phyloP scores from a whole-genome alignment of 768 basidiomycete species.

The Mycena floridula region DNA sequence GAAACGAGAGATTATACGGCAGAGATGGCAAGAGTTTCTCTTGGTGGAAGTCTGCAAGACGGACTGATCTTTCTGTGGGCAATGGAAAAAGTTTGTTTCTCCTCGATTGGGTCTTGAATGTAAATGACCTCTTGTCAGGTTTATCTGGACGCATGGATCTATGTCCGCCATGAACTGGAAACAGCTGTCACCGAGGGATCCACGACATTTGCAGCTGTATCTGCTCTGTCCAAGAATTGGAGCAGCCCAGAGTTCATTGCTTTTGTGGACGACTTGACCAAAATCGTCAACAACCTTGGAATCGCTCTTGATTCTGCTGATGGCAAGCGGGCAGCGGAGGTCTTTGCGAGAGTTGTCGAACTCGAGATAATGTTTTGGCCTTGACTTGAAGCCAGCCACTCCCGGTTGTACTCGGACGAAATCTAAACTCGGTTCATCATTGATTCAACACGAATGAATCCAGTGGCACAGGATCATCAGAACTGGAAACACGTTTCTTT shows the following conservation, averaged over 20 bases:
- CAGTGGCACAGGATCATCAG: too few relatives aligned
- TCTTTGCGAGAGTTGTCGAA: constrained; percentile 55
- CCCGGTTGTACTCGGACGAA: too few relatives aligned
- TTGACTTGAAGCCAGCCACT: too few relatives aligned
- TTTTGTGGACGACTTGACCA: constrained; percentile 46
- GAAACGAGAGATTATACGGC: constrained; percentile 67
- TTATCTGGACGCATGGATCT: constrained; percentile 65
- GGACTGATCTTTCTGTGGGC: constrained; percentile 72
- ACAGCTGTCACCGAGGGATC: too few relatives aligned
- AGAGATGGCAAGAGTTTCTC: constrained; percentile 54
- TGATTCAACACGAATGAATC: too few relatives aligned
- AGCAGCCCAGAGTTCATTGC: constrained; percentile 42
- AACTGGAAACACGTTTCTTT: too few relatives aligned
- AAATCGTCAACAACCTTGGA: constrained; percentile 38
- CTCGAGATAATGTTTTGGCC: constrained; percentile 63
- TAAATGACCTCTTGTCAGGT: constrained; percentile 31
- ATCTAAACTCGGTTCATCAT: too few relatives aligned
- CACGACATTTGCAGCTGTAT: constrained; percentile 23
- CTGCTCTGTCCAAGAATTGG: constrained; percentile 59
- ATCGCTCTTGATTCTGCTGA: constrained; percentile 27
- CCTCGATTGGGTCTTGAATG: neutral
- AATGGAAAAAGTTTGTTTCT: constrained; percentile 59
- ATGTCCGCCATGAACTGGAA: constrained; percentile 25
- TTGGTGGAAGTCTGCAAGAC: constrained; percentile 44
- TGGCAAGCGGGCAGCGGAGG: constrained; percentile 36